These are phyloP conservation scores for Terana coerulea DNA, from an alignment of 768 basidiomycete genomes.

Conservation along the genomic window DNA sequence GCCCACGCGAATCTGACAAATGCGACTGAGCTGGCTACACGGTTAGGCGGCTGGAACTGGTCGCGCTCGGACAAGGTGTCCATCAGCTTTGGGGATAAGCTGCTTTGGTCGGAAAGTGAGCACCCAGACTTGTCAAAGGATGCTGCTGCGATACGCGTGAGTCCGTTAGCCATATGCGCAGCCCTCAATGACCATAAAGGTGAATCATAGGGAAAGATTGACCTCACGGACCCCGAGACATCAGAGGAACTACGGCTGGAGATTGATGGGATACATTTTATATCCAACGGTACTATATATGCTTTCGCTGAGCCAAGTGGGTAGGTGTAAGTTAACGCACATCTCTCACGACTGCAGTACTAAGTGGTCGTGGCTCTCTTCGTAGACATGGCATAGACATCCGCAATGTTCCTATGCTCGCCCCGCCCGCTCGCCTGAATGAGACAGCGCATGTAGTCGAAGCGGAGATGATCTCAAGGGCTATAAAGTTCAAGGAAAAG, in stretches of 20 bases:
- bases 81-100: conserved; percentile 64
- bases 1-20: conserved; percentile 48
- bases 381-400: conserved; percentile 60
- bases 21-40: conserved; percentile 44
- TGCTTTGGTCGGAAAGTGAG: conserved; percentile 32
- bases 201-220: conserved; percentile 73
- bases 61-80: conserved; percentile 56
- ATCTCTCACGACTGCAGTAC: no score
- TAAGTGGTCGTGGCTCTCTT: background rate
- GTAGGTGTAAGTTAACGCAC: no score
- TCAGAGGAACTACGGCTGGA: conserved; percentile 62
- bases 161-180: conserved; percentile 20
- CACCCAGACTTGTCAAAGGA: conserved; percentile 33
- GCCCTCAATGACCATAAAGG: conserved; percentile 5
- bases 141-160: conserved; percentile 63
- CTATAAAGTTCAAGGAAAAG: conserved; percentile 55
- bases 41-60: conserved; percentile 68
- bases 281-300: conserved; percentile 71
- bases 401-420: conserved; percentile 60
- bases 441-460: conserved; percentile 55
- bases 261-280: conserved; percentile 75
- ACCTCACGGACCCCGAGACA: conserved; percentile 51
- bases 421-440: conserved; percentile 52
- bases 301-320: conserved; percentile 64
- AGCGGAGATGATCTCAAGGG: conserved; percentile 56